Conservation (phyloP, 441 rosid genomes). For the Dalechampia spathulata region DNA sequence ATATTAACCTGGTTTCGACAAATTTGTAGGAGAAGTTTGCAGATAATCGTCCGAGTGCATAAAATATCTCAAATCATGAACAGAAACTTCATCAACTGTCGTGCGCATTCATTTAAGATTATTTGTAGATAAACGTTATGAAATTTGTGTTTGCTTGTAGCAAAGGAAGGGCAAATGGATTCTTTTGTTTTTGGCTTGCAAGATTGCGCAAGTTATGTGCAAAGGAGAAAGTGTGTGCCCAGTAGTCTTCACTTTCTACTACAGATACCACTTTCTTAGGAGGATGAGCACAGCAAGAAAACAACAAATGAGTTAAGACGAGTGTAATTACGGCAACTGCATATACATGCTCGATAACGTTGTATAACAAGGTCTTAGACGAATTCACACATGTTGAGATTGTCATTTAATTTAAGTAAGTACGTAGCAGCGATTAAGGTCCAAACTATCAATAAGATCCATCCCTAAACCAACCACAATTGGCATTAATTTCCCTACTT, state of each 20-base stretch:
- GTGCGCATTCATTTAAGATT: too few relatives aligned
- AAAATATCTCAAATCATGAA: neutral
- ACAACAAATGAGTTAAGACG: slow-evolving; percentile 10
- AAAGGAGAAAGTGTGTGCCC: neutral
- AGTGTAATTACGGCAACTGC: slow-evolving; percentile 8
- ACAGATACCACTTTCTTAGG: neutral
- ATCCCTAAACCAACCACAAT: too few relatives aligned
- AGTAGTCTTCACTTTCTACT: neutral
- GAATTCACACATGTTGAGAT: too few relatives aligned
- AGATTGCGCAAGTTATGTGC: neutral
- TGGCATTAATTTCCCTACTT: too few relatives aligned
- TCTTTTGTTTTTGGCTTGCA: too few relatives aligned
- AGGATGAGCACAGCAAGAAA: neutral
- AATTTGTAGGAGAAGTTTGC: neutral
- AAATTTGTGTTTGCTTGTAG: too few relatives aligned
- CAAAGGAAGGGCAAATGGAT: too few relatives aligned
- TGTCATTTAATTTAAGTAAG: too few relatives aligned
- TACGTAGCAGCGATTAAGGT: too few relatives aligned
- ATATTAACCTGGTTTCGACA: neutral
- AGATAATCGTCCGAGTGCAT: neutral
- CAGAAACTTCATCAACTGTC: neutral
- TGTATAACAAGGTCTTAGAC: too few relatives aligned
- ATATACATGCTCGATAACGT: slow-evolving; percentile 13
- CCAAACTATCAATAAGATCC: too few relatives aligned
- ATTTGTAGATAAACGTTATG: too few relatives aligned